Percentiles rank a stretch among this genome's conserved stretches.
Conservation (phyloP, 2,329 filamentous ascomycete species). For the Colletotrichum orbiculare region DNA sequence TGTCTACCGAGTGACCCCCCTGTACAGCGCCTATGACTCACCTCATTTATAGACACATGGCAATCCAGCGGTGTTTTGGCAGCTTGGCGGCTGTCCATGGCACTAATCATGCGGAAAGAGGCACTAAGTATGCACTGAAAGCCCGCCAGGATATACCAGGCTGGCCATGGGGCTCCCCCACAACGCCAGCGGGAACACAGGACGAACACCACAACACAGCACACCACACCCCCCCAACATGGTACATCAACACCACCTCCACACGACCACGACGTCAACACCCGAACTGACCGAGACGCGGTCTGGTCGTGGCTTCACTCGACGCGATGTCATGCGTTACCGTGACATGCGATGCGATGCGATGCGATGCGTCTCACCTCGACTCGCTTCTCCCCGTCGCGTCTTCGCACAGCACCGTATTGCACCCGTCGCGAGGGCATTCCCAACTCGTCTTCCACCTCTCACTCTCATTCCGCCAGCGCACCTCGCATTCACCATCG, state of each 20-base stretch:
- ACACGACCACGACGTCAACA: background rate
- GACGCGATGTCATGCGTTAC: conserved; percentile 36
- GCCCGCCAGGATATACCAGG: too few relatives aligned
- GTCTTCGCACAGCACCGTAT: conserved; percentile 18
- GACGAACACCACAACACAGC: conserved; percentile 21
- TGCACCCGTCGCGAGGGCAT: conserved; percentile 35
- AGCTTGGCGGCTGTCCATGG: conserved; percentile 1
- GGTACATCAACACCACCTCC: conserved; percentile 24
- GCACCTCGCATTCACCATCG: conserved; percentile 26
- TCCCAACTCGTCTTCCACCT: conserved; percentile 25
- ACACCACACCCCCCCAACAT: too few relatives aligned
- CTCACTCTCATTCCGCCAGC: conserved; percentile 10
- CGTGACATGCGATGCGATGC: conserved; percentile 27
- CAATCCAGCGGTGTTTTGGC: conserved; percentile 32
- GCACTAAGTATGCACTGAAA: background rate
- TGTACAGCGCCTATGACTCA: conserved; percentile 46
- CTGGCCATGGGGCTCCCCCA: conserved; percentile 8
- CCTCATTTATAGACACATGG: conserved; percentile 48
- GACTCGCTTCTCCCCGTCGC: conserved; percentile 10
- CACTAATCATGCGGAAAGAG: background rate
- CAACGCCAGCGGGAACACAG: conserved; percentile 8
- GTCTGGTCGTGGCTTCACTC: conserved; percentile 9
- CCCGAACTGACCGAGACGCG: conserved; percentile 1
- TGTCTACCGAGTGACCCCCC: conserved; percentile 15
- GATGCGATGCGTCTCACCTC: background rate